Evolutionary conservation across 2,329 filamentous ascomycete genomes (phyloP), one percentile per base, ranked within the genome.

Genomic region (Trichoderma lentiforme): DNA sequence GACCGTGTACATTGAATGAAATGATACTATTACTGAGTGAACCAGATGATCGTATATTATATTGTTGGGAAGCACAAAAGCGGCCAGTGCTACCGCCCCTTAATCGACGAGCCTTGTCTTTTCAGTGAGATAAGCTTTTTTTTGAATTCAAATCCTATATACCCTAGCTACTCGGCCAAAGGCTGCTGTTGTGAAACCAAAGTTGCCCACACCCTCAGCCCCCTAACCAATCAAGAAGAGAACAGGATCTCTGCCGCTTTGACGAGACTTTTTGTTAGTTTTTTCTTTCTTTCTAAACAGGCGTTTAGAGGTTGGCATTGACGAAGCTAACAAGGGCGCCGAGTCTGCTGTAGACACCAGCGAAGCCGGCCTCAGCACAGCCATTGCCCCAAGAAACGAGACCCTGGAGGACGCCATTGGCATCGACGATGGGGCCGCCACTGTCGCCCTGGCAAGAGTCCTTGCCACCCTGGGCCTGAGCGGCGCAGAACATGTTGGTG

Each of bases 361-460:
- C 18, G 9, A 15, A 28, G 51, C 75, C 73, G 28, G 78, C 39
- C 8, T 43, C 73, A 26, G 79, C 79, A 68, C 79, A 81, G 30
- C 78, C 78, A 1, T 75, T 12, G 39, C 79, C 79, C 77, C 77
- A 81, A 58, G 79, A 81, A 32, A 80, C 79, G 32, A 77, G 21
- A 67, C 79, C 79, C 8, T 77, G 62, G 28, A 81, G 68, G 14
- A 69, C 72, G 2, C 74, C 70, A 34, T 62, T 71, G 72, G 74
- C 71, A 36, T 79, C 73, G 34, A 80, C 74, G 15, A 80, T 74
- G 56, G 79, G 79, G 56, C 79, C 79, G 43, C 79, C 79, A 18
- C 75, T 77, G 75, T 81, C 79, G 21, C 79, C 78, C 34, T 76
- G 74, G 79, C 79, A 81, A 18, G 79, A 75, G 73, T 81, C 79